These are phyloP conservation scores for Lagerstroemia speciosa DNA, from an alignment of 345 rosid genomes.

Conservation along the genomic window DNA sequence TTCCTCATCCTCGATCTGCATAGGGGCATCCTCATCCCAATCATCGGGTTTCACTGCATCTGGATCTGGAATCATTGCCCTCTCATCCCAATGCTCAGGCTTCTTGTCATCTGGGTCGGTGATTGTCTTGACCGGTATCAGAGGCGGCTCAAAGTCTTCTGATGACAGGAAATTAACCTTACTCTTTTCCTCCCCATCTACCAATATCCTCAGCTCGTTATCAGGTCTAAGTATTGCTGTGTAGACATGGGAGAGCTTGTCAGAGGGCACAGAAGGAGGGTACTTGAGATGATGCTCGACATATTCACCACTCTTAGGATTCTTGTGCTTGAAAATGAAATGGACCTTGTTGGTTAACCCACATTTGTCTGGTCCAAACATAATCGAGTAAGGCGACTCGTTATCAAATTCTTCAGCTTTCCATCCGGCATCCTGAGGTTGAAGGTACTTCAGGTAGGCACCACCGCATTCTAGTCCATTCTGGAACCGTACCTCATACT, in stretches of 20 bases:
- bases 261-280: constrained; percentile 41
- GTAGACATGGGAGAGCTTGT: constrained; percentile 47
- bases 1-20: constrained; percentile 37
- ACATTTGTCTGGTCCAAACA: constrained; percentile 63
- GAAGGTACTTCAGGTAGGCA: constrained; percentile 44
- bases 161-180: constrained; percentile 30
- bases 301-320: constrained; percentile 44
- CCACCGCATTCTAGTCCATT: constrained; percentile 53
- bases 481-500: constrained; percentile 47
- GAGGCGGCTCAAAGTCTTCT: constrained; percentile 44
- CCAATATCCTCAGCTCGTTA: constrained; percentile 31
- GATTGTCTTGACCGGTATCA: constrained; percentile 36
- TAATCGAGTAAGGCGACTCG: constrained; percentile 41
- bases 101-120: constrained; percentile 46
- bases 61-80: constrained; percentile 35
- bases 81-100: constrained; percentile 55
- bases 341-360: constrained; percentile 54
- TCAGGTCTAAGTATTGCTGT: constrained; percentile 42
- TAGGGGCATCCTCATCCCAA: constrained; percentile 53
- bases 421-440: constrained; percentile 45
- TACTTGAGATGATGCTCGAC: constrained; percentile 42
- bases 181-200: constrained; percentile 47
- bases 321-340: constrained; percentile 46
- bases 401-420: constrained; percentile 26
- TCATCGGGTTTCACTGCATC: constrained; percentile 43